phyloP scores from a whole-genome alignment of 768 basidiomycete genomes.

The Leccinum rimulosum region DNA sequence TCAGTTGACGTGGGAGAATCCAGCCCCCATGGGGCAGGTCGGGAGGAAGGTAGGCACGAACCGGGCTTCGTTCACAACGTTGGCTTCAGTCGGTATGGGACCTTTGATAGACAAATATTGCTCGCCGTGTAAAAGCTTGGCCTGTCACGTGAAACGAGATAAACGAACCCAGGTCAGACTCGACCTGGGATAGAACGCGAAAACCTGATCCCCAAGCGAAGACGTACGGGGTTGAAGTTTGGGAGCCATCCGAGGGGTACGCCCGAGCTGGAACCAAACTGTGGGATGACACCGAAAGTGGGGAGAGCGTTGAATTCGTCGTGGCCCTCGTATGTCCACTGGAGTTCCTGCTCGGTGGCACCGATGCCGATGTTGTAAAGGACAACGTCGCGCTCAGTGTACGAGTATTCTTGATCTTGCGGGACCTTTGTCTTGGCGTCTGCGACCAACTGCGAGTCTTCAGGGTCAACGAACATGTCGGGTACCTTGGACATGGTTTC shows the following conservation, averaged over 20 bases:
- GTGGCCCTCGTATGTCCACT: slow-evolving; percentile 89
- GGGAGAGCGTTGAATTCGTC: slow-evolving; percentile 85
- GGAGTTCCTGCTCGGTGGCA: slow-evolving; percentile 87
- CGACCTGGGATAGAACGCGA: neutral
- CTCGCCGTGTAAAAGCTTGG: slow-evolving; percentile 96
- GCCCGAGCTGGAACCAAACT: slow-evolving; percentile 70
- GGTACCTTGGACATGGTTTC: slow-evolving; percentile 38
- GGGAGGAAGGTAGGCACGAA: slow-evolving; percentile 30
- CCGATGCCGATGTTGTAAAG: slow-evolving; percentile 95
- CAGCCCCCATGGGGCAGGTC: neutral
- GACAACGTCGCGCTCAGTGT: slow-evolving; percentile 88
- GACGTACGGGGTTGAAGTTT: slow-evolving; percentile 84
- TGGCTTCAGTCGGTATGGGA: slow-evolving; percentile 82
- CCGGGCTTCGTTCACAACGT: slow-evolving; percentile 74
- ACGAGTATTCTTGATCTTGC: slow-evolving; percentile 62
- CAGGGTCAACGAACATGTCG: slow-evolving; percentile 63
- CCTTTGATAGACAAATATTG: slow-evolving; percentile 88
- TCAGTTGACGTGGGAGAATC: slow-evolving; percentile 10
- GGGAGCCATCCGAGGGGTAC: slow-evolving; percentile 85
- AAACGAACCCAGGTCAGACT: neutral
- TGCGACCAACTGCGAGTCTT: slow-evolving; percentile 79
- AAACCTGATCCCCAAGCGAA: neutral
- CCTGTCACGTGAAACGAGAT: slow-evolving; percentile 41
- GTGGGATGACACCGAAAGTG: slow-evolving; percentile 94
- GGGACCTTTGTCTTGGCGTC: slow-evolving; percentile 69